Evolutionary conservation across 768 basidiomycete genomes (phyloP).

Genomic region (Clitopilus passeckerianus): DNA sequence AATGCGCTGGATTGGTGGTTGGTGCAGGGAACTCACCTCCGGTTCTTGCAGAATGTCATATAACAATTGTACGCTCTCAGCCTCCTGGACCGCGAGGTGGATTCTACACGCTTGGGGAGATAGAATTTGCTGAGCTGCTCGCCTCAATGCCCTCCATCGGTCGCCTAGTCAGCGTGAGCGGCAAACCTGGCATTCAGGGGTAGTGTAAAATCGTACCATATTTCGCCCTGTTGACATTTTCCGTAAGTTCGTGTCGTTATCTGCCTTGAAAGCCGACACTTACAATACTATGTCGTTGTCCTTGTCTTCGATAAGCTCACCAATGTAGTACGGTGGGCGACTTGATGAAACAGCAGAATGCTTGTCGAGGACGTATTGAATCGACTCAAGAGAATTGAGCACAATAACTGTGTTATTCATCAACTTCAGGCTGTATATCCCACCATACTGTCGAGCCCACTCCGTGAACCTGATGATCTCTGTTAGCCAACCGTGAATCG

Average conservation of each 20-base stretch:
- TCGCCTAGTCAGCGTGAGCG: background rate
- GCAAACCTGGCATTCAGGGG: no score
- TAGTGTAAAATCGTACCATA: background rate
- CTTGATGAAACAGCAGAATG: background rate
- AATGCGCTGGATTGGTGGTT: background rate
- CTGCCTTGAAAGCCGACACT: background rate
- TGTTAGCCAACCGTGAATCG: background rate
- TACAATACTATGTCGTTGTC: background rate
- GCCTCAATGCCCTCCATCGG: background rate
- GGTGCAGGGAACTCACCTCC: background rate
- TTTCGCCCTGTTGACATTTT: background rate
- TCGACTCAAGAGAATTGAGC: background rate
- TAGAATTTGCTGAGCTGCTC: background rate
- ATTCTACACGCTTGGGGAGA: background rate
- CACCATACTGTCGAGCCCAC: constrained; percentile 10
- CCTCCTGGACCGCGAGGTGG: background rate
- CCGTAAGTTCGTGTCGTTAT: background rate
- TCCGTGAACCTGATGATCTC: constrained; percentile 5
- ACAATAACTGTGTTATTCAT: background rate
- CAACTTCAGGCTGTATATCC: constrained; percentile 5
- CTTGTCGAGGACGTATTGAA: background rate
- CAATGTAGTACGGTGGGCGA: background rate
- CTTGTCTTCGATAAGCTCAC: background rate
- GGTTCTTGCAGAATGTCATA: background rate
- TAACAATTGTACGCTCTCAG: background rate